Conservation (phyloP, 1,284 basidiomycete genomes). For the Mycosarcoma maydis region DNA sequence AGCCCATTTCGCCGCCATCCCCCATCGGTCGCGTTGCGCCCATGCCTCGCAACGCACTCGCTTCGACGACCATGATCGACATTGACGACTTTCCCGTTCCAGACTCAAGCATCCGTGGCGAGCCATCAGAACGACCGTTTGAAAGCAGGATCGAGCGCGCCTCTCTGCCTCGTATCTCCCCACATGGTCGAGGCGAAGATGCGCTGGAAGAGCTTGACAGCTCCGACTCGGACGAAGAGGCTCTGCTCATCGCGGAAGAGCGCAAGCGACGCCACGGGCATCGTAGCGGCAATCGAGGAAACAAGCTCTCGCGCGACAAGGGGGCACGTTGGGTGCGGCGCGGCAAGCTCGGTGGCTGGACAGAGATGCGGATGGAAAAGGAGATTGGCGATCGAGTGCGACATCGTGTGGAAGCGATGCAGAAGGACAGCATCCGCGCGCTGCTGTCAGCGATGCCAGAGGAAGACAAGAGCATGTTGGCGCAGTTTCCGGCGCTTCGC, state of each 20-base stretch:
- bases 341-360: slow-evolving; percentile 61
- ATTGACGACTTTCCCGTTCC: slow-evolving; percentile 42
- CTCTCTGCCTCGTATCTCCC: slow-evolving; percentile 25
- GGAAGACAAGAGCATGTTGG: slow-evolving; percentile 43
- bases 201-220: slow-evolving; percentile 14
- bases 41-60: slow-evolving; percentile 12
- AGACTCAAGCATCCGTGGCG: slow-evolving; percentile 43
- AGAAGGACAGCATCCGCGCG: slow-evolving; percentile 56
- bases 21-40: slow-evolving; percentile 11
- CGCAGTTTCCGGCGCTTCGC: slow-evolving; percentile 33
- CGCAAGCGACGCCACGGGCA: slow-evolving; percentile 40
- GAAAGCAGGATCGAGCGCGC: slow-evolving; percentile 34
- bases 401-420: slow-evolving; percentile 49
- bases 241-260: slow-evolving; percentile 36
- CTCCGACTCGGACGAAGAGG: slow-evolving; percentile 52
- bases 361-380: slow-evolving; percentile 60
- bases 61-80: slow-evolving; percentile 39
- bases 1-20: slow-evolving; percentile 10
- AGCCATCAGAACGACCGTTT: slow-evolving; percentile 38
- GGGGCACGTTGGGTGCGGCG: slow-evolving; percentile 61
- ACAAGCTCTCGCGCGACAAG: slow-evolving; percentile 58
- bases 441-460: slow-evolving; percentile 46
- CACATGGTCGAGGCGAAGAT: slow-evolving; percentile 9
- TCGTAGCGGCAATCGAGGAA: slow-evolving; percentile 60
- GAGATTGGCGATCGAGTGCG: slow-evolving; percentile 54